Conservation (phyloP, 2,329 filamentous ascomycete genomes). For the Trichoderma polysporum region DNA sequence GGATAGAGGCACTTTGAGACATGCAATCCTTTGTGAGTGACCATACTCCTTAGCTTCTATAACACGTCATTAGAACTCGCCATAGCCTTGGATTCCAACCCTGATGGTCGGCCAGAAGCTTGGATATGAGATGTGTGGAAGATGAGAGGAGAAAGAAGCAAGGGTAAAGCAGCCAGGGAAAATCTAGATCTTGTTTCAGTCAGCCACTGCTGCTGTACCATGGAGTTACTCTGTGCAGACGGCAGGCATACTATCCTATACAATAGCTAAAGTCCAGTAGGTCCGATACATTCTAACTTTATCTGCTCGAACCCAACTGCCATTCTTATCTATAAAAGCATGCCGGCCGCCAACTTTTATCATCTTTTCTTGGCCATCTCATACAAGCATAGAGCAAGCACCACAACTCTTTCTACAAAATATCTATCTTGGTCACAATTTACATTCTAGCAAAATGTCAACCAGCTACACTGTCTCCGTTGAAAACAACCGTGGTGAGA, state of each 20-base stretch:
- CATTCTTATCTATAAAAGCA: not conserved
- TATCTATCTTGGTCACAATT: not conserved
- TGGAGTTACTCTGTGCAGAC: not conserved
- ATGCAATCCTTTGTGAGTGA: too few species aligned
- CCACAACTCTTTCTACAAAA: not conserved
- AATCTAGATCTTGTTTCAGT: not conserved
- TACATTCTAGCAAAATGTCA: constrained; percentile 1
- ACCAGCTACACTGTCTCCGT: constrained; percentile 7
- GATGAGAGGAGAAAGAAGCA: not conserved
- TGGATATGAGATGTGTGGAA: not conserved
- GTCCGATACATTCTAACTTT: not conserved
- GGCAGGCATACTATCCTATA: not conserved
- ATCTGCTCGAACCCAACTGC: not conserved
- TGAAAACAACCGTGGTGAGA: constrained; percentile 11
- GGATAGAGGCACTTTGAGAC: too few species aligned
- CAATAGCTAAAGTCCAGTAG: not conserved
- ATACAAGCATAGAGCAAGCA: not conserved
- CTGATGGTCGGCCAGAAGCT: not conserved
- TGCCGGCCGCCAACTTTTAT: too few species aligned
- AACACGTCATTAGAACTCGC: not conserved
- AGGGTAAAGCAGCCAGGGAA: not conserved
- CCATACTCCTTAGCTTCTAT: not conserved
- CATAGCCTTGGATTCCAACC: not conserved
- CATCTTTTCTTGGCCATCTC: not conserved
- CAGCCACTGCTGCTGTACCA: not conserved